Evolutionary conservation across 2,329 filamentous ascomycete species (phyloP).

Genomic region (Dactylellina cionopaga): DNA sequence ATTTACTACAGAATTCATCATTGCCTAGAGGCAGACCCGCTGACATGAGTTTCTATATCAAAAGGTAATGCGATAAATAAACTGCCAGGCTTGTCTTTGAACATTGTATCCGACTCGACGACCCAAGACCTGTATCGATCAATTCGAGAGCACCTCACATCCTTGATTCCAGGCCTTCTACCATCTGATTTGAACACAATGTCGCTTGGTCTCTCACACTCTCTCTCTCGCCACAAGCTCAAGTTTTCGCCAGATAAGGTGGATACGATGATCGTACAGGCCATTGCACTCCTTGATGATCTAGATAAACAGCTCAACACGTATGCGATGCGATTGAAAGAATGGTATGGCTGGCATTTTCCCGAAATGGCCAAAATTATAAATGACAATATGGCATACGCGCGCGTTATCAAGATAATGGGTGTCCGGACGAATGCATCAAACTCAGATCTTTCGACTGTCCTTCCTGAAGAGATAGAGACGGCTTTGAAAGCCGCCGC

Average conservation of each 20-base stretch:
- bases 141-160: slow-evolving; percentile 88
- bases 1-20: neutral
- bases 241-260: slow-evolving; percentile 99
- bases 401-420: slow-evolving; percentile 85
- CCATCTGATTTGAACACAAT: slow-evolving; percentile 91
- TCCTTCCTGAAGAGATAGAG: slow-evolving; percentile 96
- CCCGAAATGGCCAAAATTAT: slow-evolving; percentile 97
- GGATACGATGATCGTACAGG: slow-evolving; percentile 99
- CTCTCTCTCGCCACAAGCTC: slow-evolving; percentile 94
- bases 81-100: slow-evolving; percentile 76
- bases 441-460: slow-evolving; percentile 81
- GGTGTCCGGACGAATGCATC: slow-evolving; percentile 86
- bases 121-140: slow-evolving; percentile 92
- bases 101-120: slow-evolving; percentile 82
- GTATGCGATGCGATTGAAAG: slow-evolving; percentile 98
- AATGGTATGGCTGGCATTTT: slow-evolving; percentile 99
- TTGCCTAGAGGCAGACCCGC: neutral
- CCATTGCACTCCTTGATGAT: slow-evolving; percentile 91
- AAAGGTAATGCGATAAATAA: slow-evolving; percentile 86
- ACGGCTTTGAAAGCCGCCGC: slow-evolving; percentile 89
- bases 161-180: slow-evolving; percentile 86
- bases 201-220: slow-evolving; percentile 95
- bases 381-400: slow-evolving; percentile 95
- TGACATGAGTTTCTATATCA: neutral
- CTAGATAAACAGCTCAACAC: slow-evolving; percentile 99